These are phyloP conservation scores for Tricholoma flavovirens DNA, from an alignment of 768 basidiomycete genomes.

Conservation along the genomic window DNA sequence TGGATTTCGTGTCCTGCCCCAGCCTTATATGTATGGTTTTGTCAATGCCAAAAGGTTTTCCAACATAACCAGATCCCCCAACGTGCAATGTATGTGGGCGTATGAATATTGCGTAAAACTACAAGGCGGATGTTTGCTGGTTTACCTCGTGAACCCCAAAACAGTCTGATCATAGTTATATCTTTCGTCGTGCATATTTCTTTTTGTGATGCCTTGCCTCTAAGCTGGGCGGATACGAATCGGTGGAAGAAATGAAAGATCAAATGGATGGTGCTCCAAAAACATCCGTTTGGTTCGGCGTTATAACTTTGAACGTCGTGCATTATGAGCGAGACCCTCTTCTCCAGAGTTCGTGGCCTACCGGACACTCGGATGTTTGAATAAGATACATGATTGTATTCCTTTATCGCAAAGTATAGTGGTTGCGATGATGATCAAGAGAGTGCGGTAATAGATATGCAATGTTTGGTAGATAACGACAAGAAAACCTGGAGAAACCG, in stretches of 20 bases:
- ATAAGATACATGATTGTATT: neutral
- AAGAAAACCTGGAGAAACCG: neutral
- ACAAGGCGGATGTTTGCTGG: slow-evolving; percentile 17
- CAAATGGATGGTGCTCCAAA: slow-evolving; percentile 28
- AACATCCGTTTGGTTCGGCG: slow-evolving; percentile 29
- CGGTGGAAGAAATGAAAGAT: slow-evolving; percentile 42
- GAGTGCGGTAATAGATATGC: neutral
- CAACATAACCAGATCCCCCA: slow-evolving; percentile 23
- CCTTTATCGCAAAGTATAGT: too few species aligned
- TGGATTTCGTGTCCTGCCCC: slow-evolving; percentile 38
- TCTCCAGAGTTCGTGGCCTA: neutral
- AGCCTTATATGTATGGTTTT: slow-evolving; percentile 20
- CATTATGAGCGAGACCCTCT: slow-evolving; percentile 9
- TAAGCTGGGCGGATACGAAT: slow-evolving; percentile 36
- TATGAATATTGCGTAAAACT: slow-evolving; percentile 27
- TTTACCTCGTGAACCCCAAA: slow-evolving; percentile 21
- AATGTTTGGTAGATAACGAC: neutral
- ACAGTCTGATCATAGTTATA: slow-evolving; percentile 19
- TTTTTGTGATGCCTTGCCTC: slow-evolving; percentile 34
- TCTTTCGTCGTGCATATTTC: slow-evolving; percentile 22
- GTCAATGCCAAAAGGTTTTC: neutral
- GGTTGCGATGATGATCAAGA: too few species aligned
- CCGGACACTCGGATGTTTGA: neutral
- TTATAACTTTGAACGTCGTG: slow-evolving; percentile 15
- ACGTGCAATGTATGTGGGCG: slow-evolving; percentile 22